Conservation (phyloP, 441 rosid species). For the Euphorbia celastroides region DNA sequence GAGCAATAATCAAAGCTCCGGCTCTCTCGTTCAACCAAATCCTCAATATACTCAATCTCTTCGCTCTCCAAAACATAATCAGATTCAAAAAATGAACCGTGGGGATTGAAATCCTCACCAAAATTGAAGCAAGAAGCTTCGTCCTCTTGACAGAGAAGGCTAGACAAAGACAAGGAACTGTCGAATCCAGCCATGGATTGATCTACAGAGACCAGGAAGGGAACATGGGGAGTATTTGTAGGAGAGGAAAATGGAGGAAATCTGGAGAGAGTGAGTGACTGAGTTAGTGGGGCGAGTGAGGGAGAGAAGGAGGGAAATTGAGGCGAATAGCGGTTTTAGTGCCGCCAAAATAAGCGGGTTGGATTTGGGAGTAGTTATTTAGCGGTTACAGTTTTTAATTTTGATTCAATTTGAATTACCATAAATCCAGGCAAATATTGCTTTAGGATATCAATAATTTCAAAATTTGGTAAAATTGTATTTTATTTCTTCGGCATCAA, state of each 20-base stretch:
- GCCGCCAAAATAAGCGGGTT: conserved; percentile 88
- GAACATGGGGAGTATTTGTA: conserved; percentile 26
- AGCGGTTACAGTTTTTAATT: conserved; percentile 31
- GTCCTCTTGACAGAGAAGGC: conserved; percentile 61
- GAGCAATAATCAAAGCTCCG: conserved; percentile 23
- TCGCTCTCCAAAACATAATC: conserved; percentile 30
- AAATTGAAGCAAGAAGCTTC: conserved; percentile 34
- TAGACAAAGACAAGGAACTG: conserved; percentile 36
- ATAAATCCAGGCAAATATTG: no score
- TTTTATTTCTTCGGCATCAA: no score
- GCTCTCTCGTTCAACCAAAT: conserved; percentile 41
- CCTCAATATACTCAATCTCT: conserved; percentile 40
- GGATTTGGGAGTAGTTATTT: conserved; percentile 41
- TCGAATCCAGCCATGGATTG: conserved; percentile 30
- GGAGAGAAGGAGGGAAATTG: conserved; percentile 15
- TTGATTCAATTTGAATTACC: no score
- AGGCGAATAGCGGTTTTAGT: conserved; percentile 50
- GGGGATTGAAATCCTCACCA: conserved; percentile 5
- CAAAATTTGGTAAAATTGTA: no score
- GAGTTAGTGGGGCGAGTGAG: conserved; percentile 1
- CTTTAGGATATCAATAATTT: no score
- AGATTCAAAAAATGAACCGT: neutral
- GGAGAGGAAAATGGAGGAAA: conserved; percentile 24
- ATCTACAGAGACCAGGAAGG: conserved; percentile 8
- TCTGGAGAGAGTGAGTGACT: conserved; percentile 13